These are phyloP conservation scores for Edaphochlamys debaryana DNA, from an alignment of 139 green algal genomes.

Conservation along the genomic window DNA sequence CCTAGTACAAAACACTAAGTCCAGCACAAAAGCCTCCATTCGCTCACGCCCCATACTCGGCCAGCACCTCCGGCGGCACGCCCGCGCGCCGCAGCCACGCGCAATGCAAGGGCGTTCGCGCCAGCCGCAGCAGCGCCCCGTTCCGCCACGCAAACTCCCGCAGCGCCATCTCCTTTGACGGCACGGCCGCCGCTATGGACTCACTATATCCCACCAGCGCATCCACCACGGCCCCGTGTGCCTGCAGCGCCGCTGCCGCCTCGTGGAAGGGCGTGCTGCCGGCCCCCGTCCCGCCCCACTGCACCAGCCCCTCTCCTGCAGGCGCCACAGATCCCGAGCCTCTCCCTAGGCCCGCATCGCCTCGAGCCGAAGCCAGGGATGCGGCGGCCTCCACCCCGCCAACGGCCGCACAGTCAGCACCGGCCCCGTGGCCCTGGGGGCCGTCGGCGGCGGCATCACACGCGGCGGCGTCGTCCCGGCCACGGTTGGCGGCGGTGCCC, in stretches of 20 bases:
- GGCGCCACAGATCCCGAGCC: no score
- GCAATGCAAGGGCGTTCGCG: slow-evolving; percentile 28
- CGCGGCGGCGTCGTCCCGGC: no score
- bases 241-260: neutral
- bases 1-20: no score
- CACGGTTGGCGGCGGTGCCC: no score
- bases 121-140: slow-evolving; percentile 47
- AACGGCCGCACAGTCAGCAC: neutral
- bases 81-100: slow-evolving; percentile 49
- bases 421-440: neutral
- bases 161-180: slow-evolving; percentile 63
- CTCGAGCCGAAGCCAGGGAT: no score
- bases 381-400: neutral
- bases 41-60: neutral
- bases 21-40: no score
- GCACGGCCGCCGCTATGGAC: slow-evolving; percentile 54
- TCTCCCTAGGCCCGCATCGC: no score
- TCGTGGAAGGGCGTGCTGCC: neutral
- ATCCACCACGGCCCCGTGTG: neutral
- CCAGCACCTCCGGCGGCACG: neutral
- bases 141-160: slow-evolving; percentile 67
- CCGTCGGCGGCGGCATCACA: neutral
- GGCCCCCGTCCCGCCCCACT: neutral
- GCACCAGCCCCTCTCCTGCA: no score
- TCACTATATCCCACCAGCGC: slow-evolving; percentile 50